Base-by-base conservation (phyloP, 352 stramenopile species). In the Phytophthora multivora region DNA sequence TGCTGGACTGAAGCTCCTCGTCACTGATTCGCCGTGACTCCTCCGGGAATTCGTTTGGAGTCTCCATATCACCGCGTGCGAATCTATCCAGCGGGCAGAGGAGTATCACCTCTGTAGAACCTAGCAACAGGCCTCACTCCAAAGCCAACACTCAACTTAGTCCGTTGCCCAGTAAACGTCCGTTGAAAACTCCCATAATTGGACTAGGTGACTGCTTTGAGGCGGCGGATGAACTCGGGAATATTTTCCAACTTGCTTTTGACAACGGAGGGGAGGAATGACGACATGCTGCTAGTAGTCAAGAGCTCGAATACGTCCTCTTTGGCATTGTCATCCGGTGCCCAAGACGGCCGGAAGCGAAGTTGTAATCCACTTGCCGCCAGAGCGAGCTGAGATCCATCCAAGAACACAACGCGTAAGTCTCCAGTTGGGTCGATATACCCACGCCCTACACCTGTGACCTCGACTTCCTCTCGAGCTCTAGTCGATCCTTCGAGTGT, bases 151-250 rank as follows among this genome's bases (percentile, higher is more conserved):
- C 31, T 48, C 21, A n/a, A 6, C 54, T 48, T 55, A n/a, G 39
- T 51, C 11, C 33, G 53, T 61, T 60, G 18, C 31, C 11, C 26
- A 18, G 30, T 2, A 33, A 33, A 8, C 51, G 64, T 69, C 48
- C 47, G 48, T 62, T 69, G 23, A 40, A 54, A 33, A n/a, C 59
- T 47, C 16, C 65, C 52, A 66, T 66, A 73, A 66, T 56, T 69
- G 53, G 49, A 61, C 43, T 52, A 73, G 16, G 21, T 51, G 11
- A 21, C 42, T 28, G 43, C 64, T 51, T 74, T 76, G 3, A 86
- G 73, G 36, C 61, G 58, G 31, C 74, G 71, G 16, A 86, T 86
- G 36, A 86, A 86, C n/a, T 72, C 69, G 0, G 77, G 77, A n/a
- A 86, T 67, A 58, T 57, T 72, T 54, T 77, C 73, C 28, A 86